A percentile compares a stretch with the other conserved stretches of the same genome.
Conservation (phyloP, 2,329 filamentous ascomycete genomes). For the Colletotrichum sp. region DNA sequence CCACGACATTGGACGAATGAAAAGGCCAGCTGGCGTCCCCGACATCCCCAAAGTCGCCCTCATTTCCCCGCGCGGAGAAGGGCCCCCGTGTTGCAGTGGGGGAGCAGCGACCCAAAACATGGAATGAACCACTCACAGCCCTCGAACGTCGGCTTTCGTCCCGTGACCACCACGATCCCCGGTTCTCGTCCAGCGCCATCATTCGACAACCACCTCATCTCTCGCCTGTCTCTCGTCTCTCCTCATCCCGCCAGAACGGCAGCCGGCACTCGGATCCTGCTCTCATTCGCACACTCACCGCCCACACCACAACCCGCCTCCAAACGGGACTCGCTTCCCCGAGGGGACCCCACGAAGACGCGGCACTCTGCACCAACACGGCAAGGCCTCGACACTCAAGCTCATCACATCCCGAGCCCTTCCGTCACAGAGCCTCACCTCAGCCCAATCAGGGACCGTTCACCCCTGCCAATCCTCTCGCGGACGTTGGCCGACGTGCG, state of each 20-base stretch:
- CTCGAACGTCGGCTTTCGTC: not conserved
- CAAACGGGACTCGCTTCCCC: not conserved
- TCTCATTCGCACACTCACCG: not conserved
- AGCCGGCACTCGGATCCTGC: not conserved
- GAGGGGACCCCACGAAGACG: not conserved
- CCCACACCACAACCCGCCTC: no score
- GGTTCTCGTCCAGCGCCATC: not conserved
- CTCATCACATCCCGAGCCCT: not conserved
- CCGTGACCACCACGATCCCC: not conserved
- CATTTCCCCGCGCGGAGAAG: conserved; percentile 12
- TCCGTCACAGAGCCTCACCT: not conserved
- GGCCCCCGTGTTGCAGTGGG: not conserved
- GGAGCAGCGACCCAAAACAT: not conserved
- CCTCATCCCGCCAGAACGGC: not conserved
- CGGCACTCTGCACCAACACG: not conserved
- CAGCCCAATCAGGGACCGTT: not conserved
- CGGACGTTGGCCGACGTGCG: not conserved
- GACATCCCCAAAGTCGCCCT: not conserved
- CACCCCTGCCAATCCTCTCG: not conserved
- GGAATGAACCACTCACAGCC: not conserved
- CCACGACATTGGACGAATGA: not conserved
- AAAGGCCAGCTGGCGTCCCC: not conserved
- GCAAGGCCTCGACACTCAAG: not conserved
- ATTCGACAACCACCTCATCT: not conserved
- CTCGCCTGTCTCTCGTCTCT: not conserved